Conservation (phyloP, 176 grass and related monocot genomes). For the Cenchrus purpureus region DNA sequence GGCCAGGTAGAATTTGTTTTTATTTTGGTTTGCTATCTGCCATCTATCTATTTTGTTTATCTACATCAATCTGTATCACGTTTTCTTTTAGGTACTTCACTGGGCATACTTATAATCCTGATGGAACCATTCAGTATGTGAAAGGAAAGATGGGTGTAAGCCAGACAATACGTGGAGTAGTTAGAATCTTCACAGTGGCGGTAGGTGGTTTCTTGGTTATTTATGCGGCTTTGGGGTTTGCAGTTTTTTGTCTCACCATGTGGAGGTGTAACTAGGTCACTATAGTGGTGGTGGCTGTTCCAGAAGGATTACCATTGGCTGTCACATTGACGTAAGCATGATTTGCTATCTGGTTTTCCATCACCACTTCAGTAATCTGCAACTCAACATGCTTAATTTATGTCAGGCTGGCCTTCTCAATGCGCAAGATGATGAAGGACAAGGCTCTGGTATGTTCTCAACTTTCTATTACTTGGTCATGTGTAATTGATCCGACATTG, state of each 20-base stretch:
- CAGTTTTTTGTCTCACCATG: slow-evolving; percentile 33
- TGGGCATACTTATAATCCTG: slow-evolving; percentile 73
- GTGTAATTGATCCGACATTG: not conserved
- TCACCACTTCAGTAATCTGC: not conserved
- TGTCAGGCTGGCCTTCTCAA: slow-evolving; percentile 89
- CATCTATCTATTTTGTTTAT: slow-evolving; percentile 21
- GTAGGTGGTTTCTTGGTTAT: slow-evolving; percentile 53
- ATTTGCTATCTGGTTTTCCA: not conserved
- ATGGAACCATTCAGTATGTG: slow-evolving; percentile 81
- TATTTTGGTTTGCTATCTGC: not conserved
- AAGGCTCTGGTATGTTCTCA: slow-evolving; percentile 74
- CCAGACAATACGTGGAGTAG: slow-evolving; percentile 60
- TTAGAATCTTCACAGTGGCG: slow-evolving; percentile 90
- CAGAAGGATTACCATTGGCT: slow-evolving; percentile 94
- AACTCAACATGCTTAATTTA: slow-evolving; percentile 34
- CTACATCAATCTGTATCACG: not conserved
- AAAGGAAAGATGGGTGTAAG: slow-evolving; percentile 88
- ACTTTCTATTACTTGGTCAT: not conserved
- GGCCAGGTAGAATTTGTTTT: slow-evolving; percentile 56
- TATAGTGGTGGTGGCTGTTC: slow-evolving; percentile 92
- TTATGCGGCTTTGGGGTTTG: not conserved
- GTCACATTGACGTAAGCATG: slow-evolving; percentile 92
- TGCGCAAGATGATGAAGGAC: slow-evolving; percentile 97
- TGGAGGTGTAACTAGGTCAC: slow-evolving; percentile 63
- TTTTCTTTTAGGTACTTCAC: slow-evolving; percentile 86